Percentiles rank a stretch among this genome's conserved stretches.
phyloP scores from a whole-genome alignment of 306 rosid genomes.

The Cucumis cinereus region DNA sequence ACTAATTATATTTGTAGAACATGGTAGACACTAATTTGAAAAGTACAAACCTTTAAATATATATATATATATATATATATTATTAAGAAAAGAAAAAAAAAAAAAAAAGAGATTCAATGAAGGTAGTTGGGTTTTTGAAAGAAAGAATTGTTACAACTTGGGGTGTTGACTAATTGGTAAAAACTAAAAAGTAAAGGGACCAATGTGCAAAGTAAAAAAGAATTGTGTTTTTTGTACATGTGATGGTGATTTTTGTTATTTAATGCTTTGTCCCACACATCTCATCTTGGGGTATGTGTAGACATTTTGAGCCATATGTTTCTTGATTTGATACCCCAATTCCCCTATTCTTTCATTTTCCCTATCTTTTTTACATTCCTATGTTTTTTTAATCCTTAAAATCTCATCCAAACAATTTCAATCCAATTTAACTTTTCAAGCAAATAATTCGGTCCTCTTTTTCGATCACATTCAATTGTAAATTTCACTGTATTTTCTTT shows the following conservation, averaged over 20 bases:
- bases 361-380: neutral
- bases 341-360: neutral
- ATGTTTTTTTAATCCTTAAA: neutral
- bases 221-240: neutral
- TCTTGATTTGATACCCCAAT: neutral
- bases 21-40: too few relatives aligned
- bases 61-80: neutral
- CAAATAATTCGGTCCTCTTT: too few relatives aligned
- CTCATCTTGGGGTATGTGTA: neutral
- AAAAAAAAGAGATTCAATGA: neutral
- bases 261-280: slow-evolving; percentile 1
- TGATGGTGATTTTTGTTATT: neutral
- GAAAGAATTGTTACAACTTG: neutral
- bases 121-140: neutral
- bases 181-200: neutral
- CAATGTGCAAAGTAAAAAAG: neutral
- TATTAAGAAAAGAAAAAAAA: too few relatives aligned
- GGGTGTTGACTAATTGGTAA: neutral
- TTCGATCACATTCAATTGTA: neutral
- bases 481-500: too few relatives aligned
- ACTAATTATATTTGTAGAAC: too few relatives aligned
- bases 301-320: neutral
- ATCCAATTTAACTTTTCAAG: neutral
- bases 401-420: neutral
- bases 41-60: too few relatives aligned